Base-by-base conservation (phyloP, 2,329 filamentous ascomycete genomes). In the Ophiosphaerella herpotricha region DNA sequence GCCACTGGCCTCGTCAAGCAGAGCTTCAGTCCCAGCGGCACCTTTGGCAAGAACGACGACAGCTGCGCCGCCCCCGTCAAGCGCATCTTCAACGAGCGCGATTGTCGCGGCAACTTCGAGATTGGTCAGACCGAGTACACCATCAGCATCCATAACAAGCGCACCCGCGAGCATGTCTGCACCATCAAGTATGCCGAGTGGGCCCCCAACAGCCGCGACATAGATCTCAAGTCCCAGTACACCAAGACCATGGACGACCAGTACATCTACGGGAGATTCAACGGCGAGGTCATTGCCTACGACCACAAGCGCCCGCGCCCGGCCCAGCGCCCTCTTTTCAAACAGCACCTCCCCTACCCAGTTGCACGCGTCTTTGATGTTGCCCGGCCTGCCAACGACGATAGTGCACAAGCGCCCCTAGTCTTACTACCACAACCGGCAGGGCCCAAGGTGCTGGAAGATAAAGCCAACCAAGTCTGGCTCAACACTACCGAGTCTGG, bases 141-240 rank as follows among this genome's bases (percentile, higher is more conserved):
- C 5, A 87, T 99, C 52, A 85, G 83, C 48, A 95, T 99, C 38
- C 88, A 91, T 58, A 87, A 90, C 52, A 83, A 82, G 38, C 83
- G 88, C 60, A 86, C 85, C 3, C 87, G 88, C 1, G 84, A 87
- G 51, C 84, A 85, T 7, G 88, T 99, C 55, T 96, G 91, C 65
- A 96, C 90, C 0, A 84, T 99, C 60, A 92, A 86, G 58, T 99
- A 95, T 68, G 89, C 91, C 9, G 94, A 99, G 72, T 99, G 94
- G 94, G 87, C 86, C 0, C 90, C 92, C 12, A 99, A 99, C 73
- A 95, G 88, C 51, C 89, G 87, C 53, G 93, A 99, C 72, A 84
- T 84, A 56, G 94, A 99, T 69, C 84, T 99, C 6, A 86, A 91
- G 63, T 84, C 84, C 42, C 91, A 97, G 67, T 94, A 97, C 66